Base-by-base conservation (phyloP, 1,139 yeast species). In the Pichia sp. region DNA sequence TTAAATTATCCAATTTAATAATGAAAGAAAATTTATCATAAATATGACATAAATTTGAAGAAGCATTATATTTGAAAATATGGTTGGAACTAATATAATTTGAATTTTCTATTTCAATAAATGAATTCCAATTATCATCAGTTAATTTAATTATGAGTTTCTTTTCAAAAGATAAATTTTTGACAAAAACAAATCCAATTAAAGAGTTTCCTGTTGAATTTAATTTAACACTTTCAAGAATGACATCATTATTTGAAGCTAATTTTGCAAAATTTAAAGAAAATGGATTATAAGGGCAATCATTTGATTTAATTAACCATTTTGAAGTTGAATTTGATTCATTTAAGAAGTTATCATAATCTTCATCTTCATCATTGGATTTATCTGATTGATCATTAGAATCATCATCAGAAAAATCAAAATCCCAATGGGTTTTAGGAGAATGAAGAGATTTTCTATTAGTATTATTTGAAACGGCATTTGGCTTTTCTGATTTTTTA, bases 101-200 rank as follows among this genome's bases (percentile, higher is more conserved):
- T 18, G 66, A 59, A 52, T 60, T 64, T 30, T 64, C 67, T 47
- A 66, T 58, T 68, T 76, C 63, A 73, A 67, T 13, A 75, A 75
- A 52, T 73, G 74, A 60, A 50, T 73, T 71, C 96, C 96, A 88
- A 59, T 76, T 68, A 67, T 88, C 91, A 52, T 79, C 70, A 0
- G 95, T 79, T 64, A 85, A 83, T 48, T 89, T 74, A 22, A 86
- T 74, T 25, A 77, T 73, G 30, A 88, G 80, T 48, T 68, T 66
- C 69, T 88, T 88, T 51, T 81, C 77, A 67, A 75, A 88, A 1
- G 86, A 73, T 22, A 87, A 46, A 67, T 88, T 88, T 62, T 77
- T 76, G 30, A 84, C 96, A 14, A 87, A 90, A 44, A 87, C 75
- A 56, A 83, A 83, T 3, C 96, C 96, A 54, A 80, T 68, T n/a